A percentile compares a stretch with the other conserved stretches of the same genome.
Conservation (phyloP, 148 eudicot species). For the Vaccinium macrocarpon region DNA sequence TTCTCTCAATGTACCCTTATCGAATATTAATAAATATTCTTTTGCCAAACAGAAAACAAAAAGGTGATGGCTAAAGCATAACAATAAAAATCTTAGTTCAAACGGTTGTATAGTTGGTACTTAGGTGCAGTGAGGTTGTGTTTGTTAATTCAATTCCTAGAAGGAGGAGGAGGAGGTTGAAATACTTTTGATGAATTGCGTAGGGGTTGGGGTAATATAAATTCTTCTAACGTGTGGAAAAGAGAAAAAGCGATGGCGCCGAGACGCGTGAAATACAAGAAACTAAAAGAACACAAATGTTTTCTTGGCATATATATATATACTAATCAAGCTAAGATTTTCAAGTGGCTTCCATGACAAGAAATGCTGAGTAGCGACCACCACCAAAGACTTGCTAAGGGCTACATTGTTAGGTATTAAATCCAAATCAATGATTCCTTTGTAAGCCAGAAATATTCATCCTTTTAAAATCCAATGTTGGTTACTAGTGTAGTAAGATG, state of each 20-base stretch:
- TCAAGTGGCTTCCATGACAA: not conserved
- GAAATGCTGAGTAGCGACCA: not conserved
- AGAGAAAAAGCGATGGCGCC: not conserved
- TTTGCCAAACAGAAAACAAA: too few relatives aligned
- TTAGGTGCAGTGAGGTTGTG: too few relatives aligned
- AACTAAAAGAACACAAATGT: not conserved
- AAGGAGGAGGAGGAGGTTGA: not conserved
- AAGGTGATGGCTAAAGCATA: not conserved
- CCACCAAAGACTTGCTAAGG: not conserved
- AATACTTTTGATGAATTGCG: not conserved
- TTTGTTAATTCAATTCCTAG: not conserved
- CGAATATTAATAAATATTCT: too few relatives aligned
- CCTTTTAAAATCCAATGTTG: conserved; percentile 35
- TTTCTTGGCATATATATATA: not conserved
- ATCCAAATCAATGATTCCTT: not conserved
- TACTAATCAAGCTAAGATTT: not conserved
- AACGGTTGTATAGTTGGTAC: not conserved
- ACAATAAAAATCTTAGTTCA: not conserved
- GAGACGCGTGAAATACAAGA: not conserved
- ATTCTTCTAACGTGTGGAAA: not conserved
- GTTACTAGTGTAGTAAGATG: conserved; percentile 46
- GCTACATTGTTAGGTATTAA: conserved; percentile 14
- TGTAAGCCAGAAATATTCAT: not conserved
- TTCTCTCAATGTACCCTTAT: too few relatives aligned
- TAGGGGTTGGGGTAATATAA: not conserved